Percentiles rank a stretch among this genome's conserved stretches.
Conservation (phyloP, 2,329 filamentous ascomycete genomes). For the Fusarium graminum region DNA sequence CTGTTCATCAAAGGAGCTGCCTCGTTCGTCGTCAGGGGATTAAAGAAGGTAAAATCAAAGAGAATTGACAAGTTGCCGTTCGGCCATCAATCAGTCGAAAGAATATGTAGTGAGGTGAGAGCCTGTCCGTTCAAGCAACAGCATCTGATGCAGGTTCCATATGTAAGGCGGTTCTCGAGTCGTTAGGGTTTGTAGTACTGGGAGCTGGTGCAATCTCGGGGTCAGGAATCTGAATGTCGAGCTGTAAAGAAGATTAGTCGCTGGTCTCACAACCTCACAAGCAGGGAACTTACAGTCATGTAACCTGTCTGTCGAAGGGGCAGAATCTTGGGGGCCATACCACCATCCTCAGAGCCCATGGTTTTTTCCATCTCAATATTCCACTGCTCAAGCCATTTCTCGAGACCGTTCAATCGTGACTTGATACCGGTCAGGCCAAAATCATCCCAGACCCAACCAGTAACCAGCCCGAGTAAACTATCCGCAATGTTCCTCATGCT, state of each 20-base stretch:
- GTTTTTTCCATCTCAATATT: slow-evolving; percentile 77
- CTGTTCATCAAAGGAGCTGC: slow-evolving; percentile 45
- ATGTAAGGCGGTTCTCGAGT: slow-evolving; percentile 53
- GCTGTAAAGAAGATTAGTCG: slow-evolving; percentile 57
- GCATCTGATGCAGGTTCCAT: slow-evolving; percentile 51
- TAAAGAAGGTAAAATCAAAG: slow-evolving; percentile 39
- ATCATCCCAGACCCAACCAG: slow-evolving; percentile 96
- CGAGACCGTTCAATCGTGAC: slow-evolving; percentile 74
- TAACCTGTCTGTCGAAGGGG: slow-evolving; percentile 86
- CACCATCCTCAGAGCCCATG: slow-evolving; percentile 63
- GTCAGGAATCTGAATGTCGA: slow-evolving; percentile 85
- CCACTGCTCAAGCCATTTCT: slow-evolving; percentile 88
- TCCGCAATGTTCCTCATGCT: slow-evolving; percentile 83
- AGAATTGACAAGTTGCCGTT: slow-evolving; percentile 20
- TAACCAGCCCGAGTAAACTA: slow-evolving; percentile 80
- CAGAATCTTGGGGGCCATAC: slow-evolving; percentile 77
- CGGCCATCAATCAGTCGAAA: slow-evolving; percentile 30
- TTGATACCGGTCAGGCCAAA: slow-evolving; percentile 83
- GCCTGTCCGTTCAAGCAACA: slow-evolving; percentile 36
- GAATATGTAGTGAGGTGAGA: slow-evolving; percentile 12
- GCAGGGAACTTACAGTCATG: slow-evolving; percentile 73
- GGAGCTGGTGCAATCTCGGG: slow-evolving; percentile 74
- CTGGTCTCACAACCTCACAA: background rate
- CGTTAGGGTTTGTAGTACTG: slow-evolving; percentile 58
- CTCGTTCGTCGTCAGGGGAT: slow-evolving; percentile 47